Percentiles rank a stretch among this genome's conserved stretches.
These are phyloP conservation scores for Blepharisma stoltei DNA, from an alignment of 73 alveolate species.

Conservation along the genomic window DNA sequence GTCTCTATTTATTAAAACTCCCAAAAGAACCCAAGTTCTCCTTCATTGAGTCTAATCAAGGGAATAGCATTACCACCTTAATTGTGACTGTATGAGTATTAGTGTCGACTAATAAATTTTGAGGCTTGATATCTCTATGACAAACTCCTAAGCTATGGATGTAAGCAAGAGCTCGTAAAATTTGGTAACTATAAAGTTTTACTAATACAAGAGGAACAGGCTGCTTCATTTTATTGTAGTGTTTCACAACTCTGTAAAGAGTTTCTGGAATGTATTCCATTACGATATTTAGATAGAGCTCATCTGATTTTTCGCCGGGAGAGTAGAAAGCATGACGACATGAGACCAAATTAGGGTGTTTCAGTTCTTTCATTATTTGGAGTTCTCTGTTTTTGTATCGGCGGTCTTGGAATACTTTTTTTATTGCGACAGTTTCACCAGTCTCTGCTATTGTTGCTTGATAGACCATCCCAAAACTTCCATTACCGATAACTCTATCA, in stretches of 20 bases:
- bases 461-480: constrained; percentile 86
- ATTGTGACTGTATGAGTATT: constrained; percentile 49
- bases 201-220: constrained; percentile 83
- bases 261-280: constrained; percentile 77
- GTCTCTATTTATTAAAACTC: too few relatives aligned
- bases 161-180: constrained; percentile 79
- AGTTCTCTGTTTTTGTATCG: constrained; percentile 90
- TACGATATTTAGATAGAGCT: constrained; percentile 66
- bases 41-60: too few relatives aligned
- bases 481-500: constrained; percentile 86
- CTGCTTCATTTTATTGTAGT: constrained; percentile 82
- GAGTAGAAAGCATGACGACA: constrained; percentile 88
- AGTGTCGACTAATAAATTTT: constrained; percentile 69
- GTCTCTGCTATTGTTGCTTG: constrained; percentile 81
- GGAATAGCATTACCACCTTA: too few relatives aligned
- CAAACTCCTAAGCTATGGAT: constrained; percentile 78
- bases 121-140: constrained; percentile 88
- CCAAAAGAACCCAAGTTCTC: too few relatives aligned
- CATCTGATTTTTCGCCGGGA: constrained; percentile 79
- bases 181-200: constrained; percentile 77
- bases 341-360: constrained; percentile 82
- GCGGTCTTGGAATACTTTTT: constrained; percentile 90
- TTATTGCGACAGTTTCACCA: constrained; percentile 88
- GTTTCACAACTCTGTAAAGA: constrained; percentile 76
- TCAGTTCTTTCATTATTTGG: constrained; percentile 89